phyloP scores from a whole-genome alignment of 192 early-diverging fungal species.

The Dissophora globulifera region DNA sequence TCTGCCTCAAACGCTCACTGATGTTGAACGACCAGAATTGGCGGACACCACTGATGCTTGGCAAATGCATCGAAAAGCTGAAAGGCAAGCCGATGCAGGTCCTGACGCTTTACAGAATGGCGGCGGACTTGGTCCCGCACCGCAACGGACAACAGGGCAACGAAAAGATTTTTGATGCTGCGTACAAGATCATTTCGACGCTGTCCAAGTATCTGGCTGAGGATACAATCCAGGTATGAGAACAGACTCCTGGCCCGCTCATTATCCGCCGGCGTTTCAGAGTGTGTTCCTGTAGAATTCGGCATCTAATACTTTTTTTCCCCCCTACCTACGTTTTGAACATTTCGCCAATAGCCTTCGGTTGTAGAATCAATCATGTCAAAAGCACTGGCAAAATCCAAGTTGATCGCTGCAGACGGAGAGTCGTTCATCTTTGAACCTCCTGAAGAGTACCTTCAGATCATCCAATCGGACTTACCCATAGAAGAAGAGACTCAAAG shows the following conservation, averaged over 20 bases:
- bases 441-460: constrained; percentile 21
- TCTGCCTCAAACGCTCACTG: constrained; percentile 53
- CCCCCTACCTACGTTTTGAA: too few relatives aligned
- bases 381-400: constrained; percentile 17
- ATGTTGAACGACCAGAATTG: constrained; percentile 35
- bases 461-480: neutral
- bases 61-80: constrained; percentile 64
- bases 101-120: constrained; percentile 50
- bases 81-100: constrained; percentile 55
- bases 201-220: constrained; percentile 63
- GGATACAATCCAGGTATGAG: constrained; percentile 60
- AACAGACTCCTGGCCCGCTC: neutral
- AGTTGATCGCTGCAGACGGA: constrained; percentile 31
- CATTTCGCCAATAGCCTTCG: too few relatives aligned
- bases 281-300: too few relatives aligned
- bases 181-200: constrained; percentile 65
- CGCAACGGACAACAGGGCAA: constrained; percentile 56
- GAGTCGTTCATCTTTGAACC: constrained; percentile 47
- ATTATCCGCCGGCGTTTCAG: neutral
- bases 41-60: constrained; percentile 58
- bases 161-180: constrained; percentile 71
- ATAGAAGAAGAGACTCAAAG: constrained; percentile 22
- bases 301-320: neutral
- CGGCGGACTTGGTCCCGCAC: constrained; percentile 42
- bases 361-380: constrained; percentile 18